Evolutionary conservation across 2,329 filamentous ascomycete species (phyloP).

Genomic region (Aspergillus piperis): DNA sequence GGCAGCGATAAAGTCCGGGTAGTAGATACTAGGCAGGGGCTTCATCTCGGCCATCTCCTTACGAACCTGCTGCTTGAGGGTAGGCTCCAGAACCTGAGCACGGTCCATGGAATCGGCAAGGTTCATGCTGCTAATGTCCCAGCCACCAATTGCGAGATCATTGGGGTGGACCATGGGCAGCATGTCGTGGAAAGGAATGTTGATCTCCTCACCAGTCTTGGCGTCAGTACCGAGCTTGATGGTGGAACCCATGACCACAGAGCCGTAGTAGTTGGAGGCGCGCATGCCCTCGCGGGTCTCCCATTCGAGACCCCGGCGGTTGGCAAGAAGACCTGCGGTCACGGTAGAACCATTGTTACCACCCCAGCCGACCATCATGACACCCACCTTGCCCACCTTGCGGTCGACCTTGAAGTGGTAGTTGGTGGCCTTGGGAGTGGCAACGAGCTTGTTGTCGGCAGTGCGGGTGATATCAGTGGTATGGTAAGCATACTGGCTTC

Average conservation of each 20-base stretch:
- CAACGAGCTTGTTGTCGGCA: slow-evolving; percentile 74
- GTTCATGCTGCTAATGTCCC: slow-evolving; percentile 94
- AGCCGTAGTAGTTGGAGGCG: slow-evolving; percentile 95
- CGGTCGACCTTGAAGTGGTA: slow-evolving; percentile 99
- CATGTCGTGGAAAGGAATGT: slow-evolving; percentile 92
- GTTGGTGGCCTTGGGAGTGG: slow-evolving; percentile 80
- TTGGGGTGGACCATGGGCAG: slow-evolving; percentile 97
- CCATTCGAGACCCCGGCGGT: slow-evolving; percentile 83
- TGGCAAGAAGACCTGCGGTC: slow-evolving; percentile 95
- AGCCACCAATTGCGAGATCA: slow-evolving; percentile 90
- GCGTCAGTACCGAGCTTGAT: slow-evolving; percentile 91
- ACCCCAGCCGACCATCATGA: slow-evolving; percentile 97
- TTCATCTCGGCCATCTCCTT: slow-evolving; percentile 91
- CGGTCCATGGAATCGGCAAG: slow-evolving; percentile 92
- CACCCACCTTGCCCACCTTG: slow-evolving; percentile 85
- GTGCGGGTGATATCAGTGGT: slow-evolving; percentile 79
- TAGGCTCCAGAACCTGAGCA: slow-evolving; percentile 91
- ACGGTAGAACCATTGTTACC: slow-evolving; percentile 98
- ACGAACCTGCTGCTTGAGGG: slow-evolving; percentile 81
- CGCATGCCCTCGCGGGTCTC: slow-evolving; percentile 88
- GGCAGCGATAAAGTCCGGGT: slow-evolving; percentile 97
- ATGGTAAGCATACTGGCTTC: slow-evolving; percentile 93
- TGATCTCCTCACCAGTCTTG: slow-evolving; percentile 83
- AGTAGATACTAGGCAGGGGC: slow-evolving; percentile 94
- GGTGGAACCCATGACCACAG: slow-evolving; percentile 94